Percentiles rank a stretch among this genome's conserved stretches.
Evolutionary conservation across 805 yeast genomes (phyloP).

Genomic region (Starmerella sirachaensis): DNA sequence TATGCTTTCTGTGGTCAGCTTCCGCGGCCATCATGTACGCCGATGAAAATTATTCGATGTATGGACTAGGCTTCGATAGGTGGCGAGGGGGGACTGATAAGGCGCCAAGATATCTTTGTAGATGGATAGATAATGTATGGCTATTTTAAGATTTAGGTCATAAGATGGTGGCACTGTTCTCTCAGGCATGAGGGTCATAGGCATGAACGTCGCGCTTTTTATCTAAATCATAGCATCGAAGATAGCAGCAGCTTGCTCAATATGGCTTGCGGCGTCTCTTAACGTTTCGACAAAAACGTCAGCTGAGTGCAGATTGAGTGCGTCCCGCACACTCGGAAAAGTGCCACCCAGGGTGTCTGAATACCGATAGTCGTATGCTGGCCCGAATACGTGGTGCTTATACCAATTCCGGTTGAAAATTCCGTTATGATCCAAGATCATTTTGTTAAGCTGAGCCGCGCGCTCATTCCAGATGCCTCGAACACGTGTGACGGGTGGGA

Average conservation of each 20-base stretch:
- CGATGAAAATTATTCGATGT: no score
- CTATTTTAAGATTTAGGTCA: no score
- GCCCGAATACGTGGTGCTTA: slow-evolving; percentile 57
- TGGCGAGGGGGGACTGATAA: no score
- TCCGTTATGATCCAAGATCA: slow-evolving; percentile 36
- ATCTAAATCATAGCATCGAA: not conserved
- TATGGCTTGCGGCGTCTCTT: slow-evolving; percentile 11
- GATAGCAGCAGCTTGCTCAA: slow-evolving; percentile 6
- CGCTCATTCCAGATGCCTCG: slow-evolving; percentile 77
- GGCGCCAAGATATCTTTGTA: no score
- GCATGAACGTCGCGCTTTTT: not conserved
- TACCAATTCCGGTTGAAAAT: slow-evolving; percentile 49
- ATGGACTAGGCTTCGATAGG: no score
- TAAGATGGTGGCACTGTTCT: no score
- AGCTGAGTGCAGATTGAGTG: slow-evolving; percentile 40
- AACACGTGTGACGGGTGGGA: slow-evolving; percentile 55
- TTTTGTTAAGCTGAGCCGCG: slow-evolving; percentile 42
- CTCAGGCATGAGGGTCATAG: no score
- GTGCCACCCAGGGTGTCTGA: slow-evolving; percentile 41
- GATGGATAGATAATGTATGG: no score
- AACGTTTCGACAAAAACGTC: slow-evolving; percentile 37
- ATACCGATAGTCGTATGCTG: slow-evolving; percentile 47
- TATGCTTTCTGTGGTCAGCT: no score
- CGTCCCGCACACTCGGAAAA: slow-evolving; percentile 70
- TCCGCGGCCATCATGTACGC: no score